These are phyloP conservation scores for Sphaerulina musiva DNA, from an alignment of 2,329 filamentous ascomycete genomes.

Conservation along the genomic window DNA sequence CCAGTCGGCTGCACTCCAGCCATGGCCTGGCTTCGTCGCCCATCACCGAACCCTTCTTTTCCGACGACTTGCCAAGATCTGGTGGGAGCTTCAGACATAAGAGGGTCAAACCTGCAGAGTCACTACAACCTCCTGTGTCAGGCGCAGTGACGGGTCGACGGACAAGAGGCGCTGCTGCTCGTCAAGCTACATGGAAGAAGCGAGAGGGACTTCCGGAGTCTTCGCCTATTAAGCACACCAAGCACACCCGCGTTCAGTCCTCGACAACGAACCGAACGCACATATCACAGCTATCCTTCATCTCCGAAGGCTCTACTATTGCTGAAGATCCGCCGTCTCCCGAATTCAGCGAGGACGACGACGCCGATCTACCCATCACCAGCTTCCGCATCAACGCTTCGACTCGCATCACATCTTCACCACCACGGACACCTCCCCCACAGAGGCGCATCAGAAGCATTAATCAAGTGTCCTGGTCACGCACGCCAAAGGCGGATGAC, in stretches of 20 bases:
- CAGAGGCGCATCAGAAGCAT: slow-evolving; percentile 38
- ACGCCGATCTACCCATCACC: slow-evolving; percentile 69
- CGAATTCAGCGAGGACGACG: slow-evolving; percentile 69
- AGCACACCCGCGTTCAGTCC: slow-evolving; percentile 68
- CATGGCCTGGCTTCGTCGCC: slow-evolving; percentile 74
- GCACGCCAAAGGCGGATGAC: slow-evolving; percentile 58
- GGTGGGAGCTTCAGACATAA: slow-evolving; percentile 49
- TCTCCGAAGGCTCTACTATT: slow-evolving; percentile 63
- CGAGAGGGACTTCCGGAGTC: slow-evolving; percentile 72
- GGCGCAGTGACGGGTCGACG: slow-evolving; percentile 30
- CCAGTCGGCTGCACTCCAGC: slow-evolving; percentile 65
- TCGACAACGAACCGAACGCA: slow-evolving; percentile 33
- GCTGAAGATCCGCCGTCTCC: slow-evolving; percentile 55
- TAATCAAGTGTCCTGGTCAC: slow-evolving; percentile 37
- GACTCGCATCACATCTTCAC: slow-evolving; percentile 57
- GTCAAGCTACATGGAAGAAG: slow-evolving; percentile 65
- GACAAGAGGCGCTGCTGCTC: slow-evolving; percentile 27
- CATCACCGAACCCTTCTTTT: slow-evolving; percentile 75
- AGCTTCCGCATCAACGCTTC: slow-evolving; percentile 58
- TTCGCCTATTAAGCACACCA: slow-evolving; percentile 73
- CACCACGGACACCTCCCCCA: slow-evolving; percentile 70
- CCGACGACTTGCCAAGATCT: slow-evolving; percentile 69
- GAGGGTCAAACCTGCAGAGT: slow-evolving; percentile 24
- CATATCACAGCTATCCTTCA: slow-evolving; percentile 71
- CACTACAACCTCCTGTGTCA: slow-evolving; percentile 23